Base-by-base conservation (phyloP, 345 rosid genomes). In the Aquilaria sinensis region DNA sequence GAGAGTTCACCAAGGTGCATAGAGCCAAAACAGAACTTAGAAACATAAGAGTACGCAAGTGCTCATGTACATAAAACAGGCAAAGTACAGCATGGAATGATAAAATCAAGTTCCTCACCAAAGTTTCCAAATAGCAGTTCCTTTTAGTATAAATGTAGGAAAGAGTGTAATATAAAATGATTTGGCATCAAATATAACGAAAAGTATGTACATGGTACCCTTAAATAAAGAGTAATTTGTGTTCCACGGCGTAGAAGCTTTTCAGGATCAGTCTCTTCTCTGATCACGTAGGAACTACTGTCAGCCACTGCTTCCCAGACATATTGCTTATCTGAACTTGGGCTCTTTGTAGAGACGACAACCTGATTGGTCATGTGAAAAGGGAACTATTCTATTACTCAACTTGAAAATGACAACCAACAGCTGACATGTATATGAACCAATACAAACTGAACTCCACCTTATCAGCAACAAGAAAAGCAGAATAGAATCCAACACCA, bases 401-500 rank as follows among this genome's bases (percentile, higher is more conserved):
- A 51, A 60, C 63, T 9, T 55, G 47, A 60, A 41, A 3, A 31
- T 29, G 0, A 48, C 3, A 51, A 58, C 13, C 32, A 65, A 60
- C 23, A 9, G 32, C 6, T 60, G 48, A 47, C 57, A 37, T 45
- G 41, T 11, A 53, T 31, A 63, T 54, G 10, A 33, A 47, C 6
- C 57, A 47, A 12, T 37, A n/a, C 51, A 60, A 68, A 46, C 47
- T 51, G 58, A 34, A 12, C 12, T n/a, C 67, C 68, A 90, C 97
- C 99, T 85, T 90, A 62, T 90, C 88, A 63, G 99, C 91, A 49
- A 94, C 97, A 72, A 94, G 88, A 78, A 94, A 94, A 57, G 99
- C 91, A 61, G 99, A 90, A 80, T 94, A 90, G 77, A 94, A 94
- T 16, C 99, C 99, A 76, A 94, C 99, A 81, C 97, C 99, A 78